phyloP scores from a whole-genome alignment of 2,329 filamentous ascomycete genomes.

The Capronia americana region DNA sequence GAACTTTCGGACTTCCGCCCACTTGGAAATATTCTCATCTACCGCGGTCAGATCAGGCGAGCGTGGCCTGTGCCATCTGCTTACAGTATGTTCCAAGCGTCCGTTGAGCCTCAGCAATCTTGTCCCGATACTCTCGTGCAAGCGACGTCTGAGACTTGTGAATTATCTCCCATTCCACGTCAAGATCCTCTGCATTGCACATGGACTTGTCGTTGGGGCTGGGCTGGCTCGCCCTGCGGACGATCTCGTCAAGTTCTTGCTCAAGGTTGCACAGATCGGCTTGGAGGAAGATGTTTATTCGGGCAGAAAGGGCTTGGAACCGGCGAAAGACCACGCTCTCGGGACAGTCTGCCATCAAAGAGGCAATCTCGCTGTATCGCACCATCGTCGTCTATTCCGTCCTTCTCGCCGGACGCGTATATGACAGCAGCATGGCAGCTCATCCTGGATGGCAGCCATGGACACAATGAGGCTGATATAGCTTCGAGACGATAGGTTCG shows the following conservation, averaged over 20 bases:
- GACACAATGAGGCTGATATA: neutral
- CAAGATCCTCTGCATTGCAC: neutral
- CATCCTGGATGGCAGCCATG: too few species aligned
- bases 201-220: neutral
- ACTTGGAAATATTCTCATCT: neutral
- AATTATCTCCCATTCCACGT: neutral
- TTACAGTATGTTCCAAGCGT: constrained; percentile 10
- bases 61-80: neutral
- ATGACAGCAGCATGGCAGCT: too few species aligned
- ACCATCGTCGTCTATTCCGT: too few species aligned
- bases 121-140: constrained; percentile 4
- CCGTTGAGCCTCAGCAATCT: constrained; percentile 2
- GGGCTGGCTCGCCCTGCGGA: neutral
- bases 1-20: neutral
- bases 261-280: constrained; percentile 13
- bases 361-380: constrained; percentile 3
- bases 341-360: constrained; percentile 4
- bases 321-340: constrained; percentile 1
- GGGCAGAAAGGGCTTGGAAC: constrained; percentile 6
- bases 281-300: constrained; percentile 8
- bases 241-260: constrained; percentile 9
- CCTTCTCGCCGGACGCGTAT: too few species aligned
- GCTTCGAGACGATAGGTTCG: neutral
- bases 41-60: neutral
- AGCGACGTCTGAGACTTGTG: neutral